Evolutionary conservation across 1,139 yeast species (phyloP), one percentile per base, ranked within the genome.

Genomic region (Candida sp.): DNA sequence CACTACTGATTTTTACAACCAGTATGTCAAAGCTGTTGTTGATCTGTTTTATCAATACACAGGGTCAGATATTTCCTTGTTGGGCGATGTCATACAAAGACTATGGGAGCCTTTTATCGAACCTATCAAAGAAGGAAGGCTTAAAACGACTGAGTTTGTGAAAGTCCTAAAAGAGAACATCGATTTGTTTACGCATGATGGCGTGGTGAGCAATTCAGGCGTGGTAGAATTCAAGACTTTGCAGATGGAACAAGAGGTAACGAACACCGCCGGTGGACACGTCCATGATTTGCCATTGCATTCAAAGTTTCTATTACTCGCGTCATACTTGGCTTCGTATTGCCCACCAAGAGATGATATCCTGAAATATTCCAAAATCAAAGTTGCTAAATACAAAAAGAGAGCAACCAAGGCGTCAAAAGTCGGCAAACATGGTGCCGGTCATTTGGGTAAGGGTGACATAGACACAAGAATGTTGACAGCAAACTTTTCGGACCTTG

Each of bases 241-340:
- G 34, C 54, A 60, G 45, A 61, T 62, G 12, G 73, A 68, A 47
- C 53, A 53, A 31, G 56, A 60, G 7, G 33, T 25, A 5, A 22
- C 3, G 12, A 28, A 33, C 35, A 9, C 31, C 5, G 25, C 8
- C n/a, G 46, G 48, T 25, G 67, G 61, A 0, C 61, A 64, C 34
- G 63, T 65, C 2, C 62, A 62, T 17, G 84, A 77, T 57, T 69
- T 86, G 51, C 85, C 90, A 0, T 62, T 67, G 9, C 77, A 79
- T 50, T 79, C 90, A n/a, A 85, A 85, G 61, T 85, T 74, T 59
- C 69, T 88, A 3, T 67, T 88, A 26, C 75, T 88, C 48, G 90
- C 93, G 1, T 84, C 90, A 0, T 88, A 85, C 59, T 70, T 88
- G 49, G 92, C 93, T 0, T 86, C 93, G 1, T 85, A 78, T 61